Evolutionary conservation across 805 yeast genomes (phyloP), one percentile per base, ranked within the genome.

Genomic region (Starmerella sirachaensis): DNA sequence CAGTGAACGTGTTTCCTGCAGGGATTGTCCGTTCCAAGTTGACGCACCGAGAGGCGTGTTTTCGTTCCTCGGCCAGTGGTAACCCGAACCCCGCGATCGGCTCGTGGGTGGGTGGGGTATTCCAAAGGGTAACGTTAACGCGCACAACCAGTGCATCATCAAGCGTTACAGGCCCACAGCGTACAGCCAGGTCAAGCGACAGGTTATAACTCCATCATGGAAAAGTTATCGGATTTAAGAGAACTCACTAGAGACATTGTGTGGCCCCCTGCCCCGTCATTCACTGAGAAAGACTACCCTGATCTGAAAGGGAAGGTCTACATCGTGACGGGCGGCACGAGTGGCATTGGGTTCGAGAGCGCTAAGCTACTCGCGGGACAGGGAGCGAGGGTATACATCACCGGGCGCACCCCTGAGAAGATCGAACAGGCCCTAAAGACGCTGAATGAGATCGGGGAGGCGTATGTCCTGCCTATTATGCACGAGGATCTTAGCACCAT

Each of bases 401-500:
- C 62, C 10, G 63, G 64, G 35, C 57, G 74, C 41, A 60, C 52
- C 33, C 47, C 53, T 28, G 51, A 46, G 21, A 63, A 61, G 40
- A 51, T 65, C 5, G 48, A 50, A 3, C 43, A 26, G 0, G 61
- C 63, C 5, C 46, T 62, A 18, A 49, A 45, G 6, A 45, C 44
- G 11, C 37, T 66, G 26, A 46, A 49, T 22, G 40, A 42, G 2
- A 2, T 37, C 10, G 44, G 46, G 17, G 18, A 21, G 10, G 44
- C 45, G 18, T 44, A 37, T 23, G 37, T 35, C n/a, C 39, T 41
- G 32, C 50, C 29, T 3, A 39, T 41, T 25, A 58, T 35, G 32
- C 45, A 40, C 40, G 54, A 53, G 24, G 75, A 72, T 47, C 52
- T 72, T 40, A 39, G 58, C 5, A 57, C 67, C 2, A 54, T 69